Base-by-base conservation (phyloP, 2,329 filamentous ascomycete genomes). In the Calonectria honghensis region DNA sequence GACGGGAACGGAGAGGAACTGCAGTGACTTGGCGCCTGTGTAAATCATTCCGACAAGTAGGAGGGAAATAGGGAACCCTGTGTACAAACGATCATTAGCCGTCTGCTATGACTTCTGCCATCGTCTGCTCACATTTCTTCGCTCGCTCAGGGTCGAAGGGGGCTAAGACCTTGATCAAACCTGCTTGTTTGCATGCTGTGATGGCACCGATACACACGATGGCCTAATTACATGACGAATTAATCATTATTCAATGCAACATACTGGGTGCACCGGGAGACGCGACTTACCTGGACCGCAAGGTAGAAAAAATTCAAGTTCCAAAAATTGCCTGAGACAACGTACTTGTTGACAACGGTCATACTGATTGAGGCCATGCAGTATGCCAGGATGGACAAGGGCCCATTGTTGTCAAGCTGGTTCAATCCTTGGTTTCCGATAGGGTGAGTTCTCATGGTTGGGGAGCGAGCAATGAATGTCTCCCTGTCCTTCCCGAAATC, bases 331-430 rank as follows among this genome's bases (percentile, higher is more conserved):
- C 97, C 97, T 10, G 95, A 98, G 61, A 99, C 92, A 76, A 98
- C 96, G 85, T 97, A 99, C 90, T 99, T 99, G 89, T 99, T 99
- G 85, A 97, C 97, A n/a, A 98, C 95, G 10, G 97, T 99, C 97
- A 99, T 99, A 85, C 96, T 91, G 84, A 99, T 99, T n/a, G 96
- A 98, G 68, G 96, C 95, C 82, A 94, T 89, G 86, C 97, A 99
- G 89, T 99, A 99, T 64, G 95, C 92, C 78, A 98, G 84, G 81
- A 99, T 94, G 29, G 96, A 96, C 63, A 97, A 84, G 59, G 91
- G 88, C 20, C 96, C 95, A 85, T 92, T 97, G 86, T 96, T 95
- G 81, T 93, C 91, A 76, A 95, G 84, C 80, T 88, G 87, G 48
- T 76, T 77, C 24, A 81, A 68, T 29, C 69, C 57, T 18, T 54